A percentile compares a stretch with the other conserved stretches of the same genome.
Conservation (phyloP, 257 asterid genomes). For the Solanum paucissectum region DNA sequence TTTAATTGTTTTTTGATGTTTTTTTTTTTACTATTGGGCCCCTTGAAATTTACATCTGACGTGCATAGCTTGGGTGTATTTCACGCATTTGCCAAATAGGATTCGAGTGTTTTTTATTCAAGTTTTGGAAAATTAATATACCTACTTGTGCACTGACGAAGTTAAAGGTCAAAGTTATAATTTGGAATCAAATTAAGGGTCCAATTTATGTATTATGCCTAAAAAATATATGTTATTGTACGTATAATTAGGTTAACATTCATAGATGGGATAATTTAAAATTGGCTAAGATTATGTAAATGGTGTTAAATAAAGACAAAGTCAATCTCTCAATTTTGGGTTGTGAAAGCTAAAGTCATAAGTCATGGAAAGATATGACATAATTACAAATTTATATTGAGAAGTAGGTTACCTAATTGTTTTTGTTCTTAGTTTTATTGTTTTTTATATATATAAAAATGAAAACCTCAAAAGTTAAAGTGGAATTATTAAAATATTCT, state of each 20-base stretch:
- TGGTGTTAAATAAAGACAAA: not conserved
- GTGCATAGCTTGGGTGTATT: not conserved
- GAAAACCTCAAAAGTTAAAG: not conserved
- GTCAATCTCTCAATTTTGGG: not conserved
- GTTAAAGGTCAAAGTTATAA: not conserved
- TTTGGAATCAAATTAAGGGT: too few species aligned
- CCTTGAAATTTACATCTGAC: not conserved
- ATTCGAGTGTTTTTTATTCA: too few species aligned
- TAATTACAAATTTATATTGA: not conserved
- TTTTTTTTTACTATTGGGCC: too few species aligned
- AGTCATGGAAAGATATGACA: not conserved
- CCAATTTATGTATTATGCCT: not conserved
- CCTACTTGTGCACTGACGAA: not conserved
- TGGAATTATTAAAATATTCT: not conserved
- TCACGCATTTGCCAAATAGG: not conserved
- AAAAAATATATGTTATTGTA: not conserved
- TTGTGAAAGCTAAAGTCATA: not conserved
- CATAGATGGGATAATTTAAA: not conserved
- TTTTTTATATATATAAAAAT: not conserved
- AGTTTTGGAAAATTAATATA: too few species aligned
- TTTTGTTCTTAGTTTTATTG: not conserved
- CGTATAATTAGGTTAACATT: not conserved
- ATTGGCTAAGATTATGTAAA: not conserved
- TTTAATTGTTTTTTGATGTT: too few species aligned
- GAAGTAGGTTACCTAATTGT: not conserved